A percentile compares a stretch with the other conserved stretches of the same genome.
Evolutionary conservation across 2,329 filamentous ascomycete genomes (phyloP).

Genomic region (Fusarium annulatum): DNA sequence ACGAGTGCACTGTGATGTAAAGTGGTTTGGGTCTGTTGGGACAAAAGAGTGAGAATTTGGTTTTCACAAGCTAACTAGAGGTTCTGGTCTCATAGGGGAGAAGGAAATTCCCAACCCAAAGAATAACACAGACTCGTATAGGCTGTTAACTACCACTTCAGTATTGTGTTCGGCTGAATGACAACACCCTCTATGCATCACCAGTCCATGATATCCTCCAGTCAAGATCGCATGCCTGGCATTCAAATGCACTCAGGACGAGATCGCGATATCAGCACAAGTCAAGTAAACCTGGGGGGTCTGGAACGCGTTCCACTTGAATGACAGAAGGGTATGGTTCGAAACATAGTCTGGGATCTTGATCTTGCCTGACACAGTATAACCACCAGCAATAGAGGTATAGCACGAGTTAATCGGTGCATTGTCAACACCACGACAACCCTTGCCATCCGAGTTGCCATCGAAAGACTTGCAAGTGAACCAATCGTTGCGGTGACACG

Average conservation of each 20-base stretch:
- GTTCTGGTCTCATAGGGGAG: neutral
- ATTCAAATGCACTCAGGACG: neutral
- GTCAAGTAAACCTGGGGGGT: conserved; percentile 64
- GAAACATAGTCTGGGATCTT: conserved; percentile 61
- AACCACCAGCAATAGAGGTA: conserved; percentile 64
- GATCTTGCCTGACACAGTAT: conserved; percentile 64
- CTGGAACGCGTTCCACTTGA: conserved; percentile 67
- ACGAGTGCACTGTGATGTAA: neutral
- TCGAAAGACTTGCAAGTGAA: conserved; percentile 63
- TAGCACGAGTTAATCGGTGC: conserved; percentile 57
- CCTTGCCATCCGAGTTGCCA: conserved; percentile 45
- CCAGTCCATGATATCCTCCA: accelerated
- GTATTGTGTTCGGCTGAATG: neutral
- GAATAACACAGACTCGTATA: accelerated
- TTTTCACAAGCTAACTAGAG: neutral
- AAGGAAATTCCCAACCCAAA: neutral
- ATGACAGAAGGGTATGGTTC: conserved; percentile 62
- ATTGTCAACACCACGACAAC: conserved; percentile 60
- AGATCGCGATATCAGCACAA: conserved; percentile 64
- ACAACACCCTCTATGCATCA: accelerated
- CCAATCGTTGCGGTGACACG: conserved; percentile 64
- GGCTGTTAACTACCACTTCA: neutral
- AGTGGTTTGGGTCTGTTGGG: neutral
- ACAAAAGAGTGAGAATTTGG: neutral
- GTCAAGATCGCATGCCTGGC: accelerated